Evolutionary conservation across 2,329 filamentous ascomycete genomes (phyloP), one percentile per base, ranked within the genome.

Genomic region (Kalaharituber pfeilii): DNA sequence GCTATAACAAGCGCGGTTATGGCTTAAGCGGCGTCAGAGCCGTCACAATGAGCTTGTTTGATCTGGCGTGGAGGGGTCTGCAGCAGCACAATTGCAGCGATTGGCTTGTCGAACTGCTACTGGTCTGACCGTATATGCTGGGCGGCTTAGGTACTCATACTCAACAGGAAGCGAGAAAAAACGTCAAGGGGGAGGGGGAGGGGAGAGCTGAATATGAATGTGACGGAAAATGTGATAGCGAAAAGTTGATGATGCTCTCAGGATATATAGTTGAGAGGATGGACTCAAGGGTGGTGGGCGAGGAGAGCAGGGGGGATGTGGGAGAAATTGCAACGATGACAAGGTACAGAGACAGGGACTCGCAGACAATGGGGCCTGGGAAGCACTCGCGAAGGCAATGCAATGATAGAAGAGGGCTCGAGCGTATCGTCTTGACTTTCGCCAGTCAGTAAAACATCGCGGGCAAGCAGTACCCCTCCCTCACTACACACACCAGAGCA

Each of bases 161-260:
- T 20, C 42, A 47, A 25, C 42, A 13, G 13, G 42, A 47, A 51
- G 49, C 51, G 24, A 47, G 55, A 56, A 51, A 59, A 54, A 52
- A 50, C 49, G 39, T 51, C 45, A 58, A 33, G 56, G 50, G 54
- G 50, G 52, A 55, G 53, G 50, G n/a, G n/a, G n/a, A n/a, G n/a
- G n/a, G n/a, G n/a, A n/a, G n/a, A n/a, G n/a, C n/a, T n/a, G n/a
- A n/a, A n/a, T 29, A 49, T 27, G 51, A 52, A 54, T 55, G 55
- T 44, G 57, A 59, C 42, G 52, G 49, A 52, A 58, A 56, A 58
- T 58, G 54, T 57, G 57, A 59, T 57, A 59, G 49, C 50, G 25
- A 58, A 57, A 51, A 53, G 57, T 45, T 49, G 56, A 57, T 53
- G 50, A 52, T 59, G 56, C 53, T 53, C 50, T 47, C 29, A 52